Evolutionary conservation across 495 filamentous ascomycete species (phyloP).

Genomic region (Platismatia glauca): DNA sequence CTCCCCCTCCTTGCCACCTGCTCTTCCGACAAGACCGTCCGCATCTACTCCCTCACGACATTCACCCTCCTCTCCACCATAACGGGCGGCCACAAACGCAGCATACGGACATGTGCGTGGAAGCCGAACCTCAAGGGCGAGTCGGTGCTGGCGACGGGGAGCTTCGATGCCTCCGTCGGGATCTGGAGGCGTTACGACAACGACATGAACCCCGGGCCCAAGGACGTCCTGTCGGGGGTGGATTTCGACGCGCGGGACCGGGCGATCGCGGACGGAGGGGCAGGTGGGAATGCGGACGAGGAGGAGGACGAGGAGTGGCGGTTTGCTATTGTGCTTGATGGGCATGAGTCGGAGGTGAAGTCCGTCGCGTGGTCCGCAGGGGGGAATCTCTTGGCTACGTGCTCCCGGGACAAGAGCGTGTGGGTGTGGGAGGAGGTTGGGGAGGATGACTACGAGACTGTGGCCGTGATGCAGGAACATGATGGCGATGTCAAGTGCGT

Average conservation of each 20-base stretch:
- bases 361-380: constrained; percentile 69
- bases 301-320: constrained; percentile 78
- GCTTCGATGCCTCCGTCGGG: constrained; percentile 82
- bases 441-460: constrained; percentile 91
- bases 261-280: constrained; percentile 3
- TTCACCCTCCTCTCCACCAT: constrained; percentile 70
- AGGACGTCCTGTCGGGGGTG: constrained; percentile 22
- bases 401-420: constrained; percentile 84
- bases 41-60: constrained; percentile 75
- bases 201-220: constrained; percentile 26
- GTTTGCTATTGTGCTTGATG: constrained; percentile 78
- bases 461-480: constrained; percentile 89
- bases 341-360: constrained; percentile 92
- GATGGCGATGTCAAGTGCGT: constrained; percentile 91
- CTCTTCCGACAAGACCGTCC: constrained; percentile 75
- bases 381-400: constrained; percentile 78
- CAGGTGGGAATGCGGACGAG: constrained; percentile 19
- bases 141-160: constrained; percentile 78
- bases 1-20: constrained; percentile 84
- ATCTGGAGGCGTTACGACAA: constrained; percentile 69
- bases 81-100: constrained; percentile 81
- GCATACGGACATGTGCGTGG: constrained; percentile 73
- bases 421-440: constrained; percentile 98
- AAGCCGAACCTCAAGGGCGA: constrained; percentile 59
- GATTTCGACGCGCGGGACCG: constrained; percentile 9